Base-by-base conservation (phyloP, 2,329 filamentous ascomycete species). In the Escovopsis weberi region DNA sequence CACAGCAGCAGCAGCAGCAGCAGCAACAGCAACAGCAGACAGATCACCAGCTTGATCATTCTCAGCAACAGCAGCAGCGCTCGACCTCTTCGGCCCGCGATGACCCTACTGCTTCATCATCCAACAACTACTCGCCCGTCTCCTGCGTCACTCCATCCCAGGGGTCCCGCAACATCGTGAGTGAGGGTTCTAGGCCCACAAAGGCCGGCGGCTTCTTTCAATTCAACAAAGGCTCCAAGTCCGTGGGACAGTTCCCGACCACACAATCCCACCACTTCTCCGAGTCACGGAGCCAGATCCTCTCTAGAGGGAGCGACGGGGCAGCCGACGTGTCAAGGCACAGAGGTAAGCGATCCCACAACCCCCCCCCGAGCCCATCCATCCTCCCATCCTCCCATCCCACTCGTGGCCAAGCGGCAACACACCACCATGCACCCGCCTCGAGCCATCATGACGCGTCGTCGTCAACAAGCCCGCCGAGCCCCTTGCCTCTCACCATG, bases 141-240 rank as follows among this genome's bases (percentile, higher is more conserved):
- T 53, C 57, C 26, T 52, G 55, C 39, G 48, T 53, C 30, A 47
- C 52, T 42, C 45, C 53, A 38, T 50, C 47, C 48, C 51, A 45
- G 46, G 43, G 38, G 42, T 43, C 44, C 39, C 55, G 57, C 43
- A 48, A 45, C 23, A 43, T 49, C 19, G 54, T 58, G 44, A 53
- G 58, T 49, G 65, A 63, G 51, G 62, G 58, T 49, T 62, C 59
- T 41, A 68, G 66, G 50, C 49, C 60, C n/a, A 61, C 65, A 45
- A 70, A 67, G 53, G 15, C 15, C 15, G 64, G 65, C 51, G 64
- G 66, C 49, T 71, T 72, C 56, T 70, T 71, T 52, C 65, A 68
- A 54, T 72, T 72, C 55, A 64, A 60, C 47, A 73, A 72, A 51
- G 55, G 55, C 19, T 58, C 63, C 49, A 69, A 64, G 49, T 57